These are phyloP conservation scores for Zopfochytrium polystomum DNA, from an alignment of 371 early-diverging fungal species.

Conservation along the genomic window DNA sequence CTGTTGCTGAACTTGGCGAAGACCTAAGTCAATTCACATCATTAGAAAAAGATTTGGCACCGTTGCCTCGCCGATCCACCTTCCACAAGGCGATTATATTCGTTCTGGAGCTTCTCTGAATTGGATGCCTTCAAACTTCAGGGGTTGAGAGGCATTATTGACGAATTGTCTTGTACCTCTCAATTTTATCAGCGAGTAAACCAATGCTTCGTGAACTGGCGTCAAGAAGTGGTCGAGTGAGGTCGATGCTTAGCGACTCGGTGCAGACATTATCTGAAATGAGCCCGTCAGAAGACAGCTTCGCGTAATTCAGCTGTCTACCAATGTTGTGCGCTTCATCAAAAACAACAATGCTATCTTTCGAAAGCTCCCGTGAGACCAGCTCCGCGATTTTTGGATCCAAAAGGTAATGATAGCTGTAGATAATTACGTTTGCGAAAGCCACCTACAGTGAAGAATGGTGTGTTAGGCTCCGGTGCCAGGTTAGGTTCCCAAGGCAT, in stretches of 20 bases:
- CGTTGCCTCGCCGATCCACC: slow-evolving; percentile 37
- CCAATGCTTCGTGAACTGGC: slow-evolving; percentile 78
- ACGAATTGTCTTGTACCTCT: too few species aligned
- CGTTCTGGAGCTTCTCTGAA: slow-evolving; percentile 78
- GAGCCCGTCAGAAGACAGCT: background rate
- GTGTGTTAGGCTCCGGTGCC: too few species aligned
- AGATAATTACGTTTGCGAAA: slow-evolving; percentile 96
- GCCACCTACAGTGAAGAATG: too few species aligned
- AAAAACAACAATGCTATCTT: slow-evolving; percentile 96
- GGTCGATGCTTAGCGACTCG: slow-evolving; percentile 93
- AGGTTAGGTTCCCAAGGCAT: too few species aligned
- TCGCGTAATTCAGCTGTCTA: slow-evolving; percentile 24
- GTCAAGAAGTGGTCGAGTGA: slow-evolving; percentile 88
- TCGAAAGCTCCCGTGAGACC: slow-evolving; percentile 88
- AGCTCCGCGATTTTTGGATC: slow-evolving; percentile 99
- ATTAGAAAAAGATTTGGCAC: background rate
- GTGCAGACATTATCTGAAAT: slow-evolving; percentile 93
- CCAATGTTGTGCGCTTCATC: slow-evolving; percentile 99
- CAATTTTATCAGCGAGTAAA: slow-evolving; percentile 67
- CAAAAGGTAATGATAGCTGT: slow-evolving; percentile 98
- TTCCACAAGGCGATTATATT: slow-evolving; percentile 86
- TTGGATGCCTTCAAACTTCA: slow-evolving; percentile 84
- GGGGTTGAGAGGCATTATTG: too few species aligned
- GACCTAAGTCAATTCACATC: slow-evolving; percentile 39
- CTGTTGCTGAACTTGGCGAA: slow-evolving; percentile 60